Conservation (phyloP, 768 basidiomycete genomes). For the Auriscalpium vulgare region DNA sequence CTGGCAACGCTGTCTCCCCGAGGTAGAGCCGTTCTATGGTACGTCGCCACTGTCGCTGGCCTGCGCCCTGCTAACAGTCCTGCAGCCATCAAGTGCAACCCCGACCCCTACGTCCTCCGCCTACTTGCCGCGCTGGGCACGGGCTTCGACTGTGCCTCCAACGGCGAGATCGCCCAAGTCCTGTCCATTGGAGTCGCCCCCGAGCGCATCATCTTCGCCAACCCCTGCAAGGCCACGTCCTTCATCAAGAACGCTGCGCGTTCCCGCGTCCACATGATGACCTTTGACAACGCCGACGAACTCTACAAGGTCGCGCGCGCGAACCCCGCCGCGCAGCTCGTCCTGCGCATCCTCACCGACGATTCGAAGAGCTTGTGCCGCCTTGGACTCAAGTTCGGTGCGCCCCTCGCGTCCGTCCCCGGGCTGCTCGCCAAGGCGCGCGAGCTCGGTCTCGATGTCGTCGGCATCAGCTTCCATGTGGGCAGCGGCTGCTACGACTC, state of each 20-base stretch:
- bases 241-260: constrained; percentile 83
- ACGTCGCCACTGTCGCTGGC: constrained; percentile 50
- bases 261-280: constrained; percentile 84
- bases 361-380: constrained; percentile 92
- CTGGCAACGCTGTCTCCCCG: constrained; percentile 71
- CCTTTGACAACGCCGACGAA: constrained; percentile 97
- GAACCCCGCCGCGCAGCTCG: constrained; percentile 76
- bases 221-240: constrained; percentile 95
- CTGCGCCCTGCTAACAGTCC: constrained; percentile 28
- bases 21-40: constrained; percentile 95
- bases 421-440: constrained; percentile 71
- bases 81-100: constrained; percentile 94
- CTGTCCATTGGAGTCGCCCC: constrained; percentile 67
- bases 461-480: constrained; percentile 97
- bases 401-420: constrained; percentile 73
- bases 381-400: constrained; percentile 95
- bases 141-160: constrained; percentile 97
- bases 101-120: constrained; percentile 89
- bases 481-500: constrained; percentile 96
- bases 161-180: constrained; percentile 82
- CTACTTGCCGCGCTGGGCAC: constrained; percentile 84
- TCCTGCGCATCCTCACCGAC: constrained; percentile 95
- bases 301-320: constrained; percentile 82
- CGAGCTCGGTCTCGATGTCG: constrained; percentile 73
- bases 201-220: constrained; percentile 89